phyloP scores from a whole-genome alignment of 768 basidiomycete genomes.

The Hebeloma cylindrosporum region DNA sequence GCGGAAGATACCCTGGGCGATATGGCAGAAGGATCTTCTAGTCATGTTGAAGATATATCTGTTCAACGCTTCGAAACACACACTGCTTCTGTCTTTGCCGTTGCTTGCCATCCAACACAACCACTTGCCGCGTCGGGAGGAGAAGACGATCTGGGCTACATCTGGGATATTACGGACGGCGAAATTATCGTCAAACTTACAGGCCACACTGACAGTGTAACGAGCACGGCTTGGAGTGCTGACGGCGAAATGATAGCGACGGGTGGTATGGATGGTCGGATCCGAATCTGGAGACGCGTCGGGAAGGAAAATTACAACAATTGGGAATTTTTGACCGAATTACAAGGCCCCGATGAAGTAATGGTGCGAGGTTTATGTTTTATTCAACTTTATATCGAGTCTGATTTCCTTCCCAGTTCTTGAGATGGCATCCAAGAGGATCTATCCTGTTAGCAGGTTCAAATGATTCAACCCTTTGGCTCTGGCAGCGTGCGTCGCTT shows the following conservation, averaged over 20 bases:
- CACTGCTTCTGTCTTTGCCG: slow-evolving; percentile 75
- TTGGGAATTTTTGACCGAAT: slow-evolving; percentile 94
- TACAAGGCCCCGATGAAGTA: slow-evolving; percentile 95
- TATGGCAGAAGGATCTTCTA: slow-evolving; percentile 40
- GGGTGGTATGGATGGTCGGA: slow-evolving; percentile 97
- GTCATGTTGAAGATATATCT: slow-evolving; percentile 55
- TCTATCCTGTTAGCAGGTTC: slow-evolving; percentile 85
- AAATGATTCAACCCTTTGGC: slow-evolving; percentile 92
- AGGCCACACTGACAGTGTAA: slow-evolving; percentile 93
- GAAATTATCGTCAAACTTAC: slow-evolving; percentile 81
- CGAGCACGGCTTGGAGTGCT: slow-evolving; percentile 69
- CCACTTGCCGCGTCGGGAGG: slow-evolving; percentile 90
- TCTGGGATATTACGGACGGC: slow-evolving; percentile 87
- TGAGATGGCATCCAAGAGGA: slow-evolving; percentile 97
- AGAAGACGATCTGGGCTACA: slow-evolving; percentile 92
- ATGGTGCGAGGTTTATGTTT: slow-evolving; percentile 56
- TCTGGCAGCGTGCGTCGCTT: slow-evolving; percentile 79
- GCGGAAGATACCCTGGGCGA: slow-evolving; percentile 41
- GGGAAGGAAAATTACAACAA: slow-evolving; percentile 68
- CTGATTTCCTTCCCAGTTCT: slow-evolving; percentile 58
- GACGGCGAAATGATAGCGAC: slow-evolving; percentile 95
- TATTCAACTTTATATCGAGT: background rate
- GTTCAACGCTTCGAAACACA: slow-evolving; percentile 72
- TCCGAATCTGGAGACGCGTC: slow-evolving; percentile 88
- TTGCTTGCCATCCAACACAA: slow-evolving; percentile 80